Percentiles rank a stretch among this genome's conserved stretches.
Conservation (phyloP, 2,329 filamentous ascomycete genomes). For the Didymella pomorum region DNA sequence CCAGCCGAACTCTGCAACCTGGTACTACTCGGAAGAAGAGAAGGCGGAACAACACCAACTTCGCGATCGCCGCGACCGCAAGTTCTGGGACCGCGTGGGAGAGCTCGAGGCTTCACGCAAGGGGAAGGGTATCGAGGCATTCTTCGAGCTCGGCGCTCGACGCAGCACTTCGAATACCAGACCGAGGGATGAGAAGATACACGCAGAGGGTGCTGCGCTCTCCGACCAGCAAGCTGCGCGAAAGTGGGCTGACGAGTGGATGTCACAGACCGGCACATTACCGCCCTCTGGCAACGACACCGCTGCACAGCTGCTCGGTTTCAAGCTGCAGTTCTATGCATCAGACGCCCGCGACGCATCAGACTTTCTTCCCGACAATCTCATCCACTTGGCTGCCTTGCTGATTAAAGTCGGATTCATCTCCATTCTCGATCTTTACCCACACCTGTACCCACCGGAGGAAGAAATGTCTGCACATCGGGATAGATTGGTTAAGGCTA, state of each 20-base stretch:
- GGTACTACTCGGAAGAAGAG: constrained; percentile 73
- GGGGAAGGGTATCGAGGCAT: constrained; percentile 75
- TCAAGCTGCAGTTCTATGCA: constrained; percentile 95
- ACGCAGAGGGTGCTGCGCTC: constrained; percentile 27
- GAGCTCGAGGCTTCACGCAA: constrained; percentile 55
- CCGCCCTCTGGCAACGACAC: constrained; percentile 88
- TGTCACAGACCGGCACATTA: constrained; percentile 78
- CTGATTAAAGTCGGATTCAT: constrained; percentile 98
- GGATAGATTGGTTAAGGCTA: constrained; percentile 72
- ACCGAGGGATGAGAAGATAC: constrained; percentile 43
- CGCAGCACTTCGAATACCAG: constrained; percentile 59
- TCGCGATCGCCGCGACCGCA: constrained; percentile 71
- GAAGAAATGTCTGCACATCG: constrained; percentile 80
- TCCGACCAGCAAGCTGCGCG: constrained; percentile 55
- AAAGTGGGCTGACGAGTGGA: constrained; percentile 68
- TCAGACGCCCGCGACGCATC: constrained; percentile 76
- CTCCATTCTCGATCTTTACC: constrained; percentile 87
- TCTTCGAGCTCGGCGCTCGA: constrained; percentile 85
- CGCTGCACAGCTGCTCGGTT: constrained; percentile 92
- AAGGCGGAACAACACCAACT: constrained; percentile 64
- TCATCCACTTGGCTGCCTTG: constrained; percentile 89
- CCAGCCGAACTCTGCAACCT: constrained; percentile 71
- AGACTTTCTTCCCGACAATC: constrained; percentile 86
- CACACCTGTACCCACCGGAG: constrained; percentile 87
- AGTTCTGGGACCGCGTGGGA: constrained; percentile 84